Base-by-base conservation (phyloP, 2,329 filamentous ascomycete genomes). In the Hypoxylon sp. region DNA sequence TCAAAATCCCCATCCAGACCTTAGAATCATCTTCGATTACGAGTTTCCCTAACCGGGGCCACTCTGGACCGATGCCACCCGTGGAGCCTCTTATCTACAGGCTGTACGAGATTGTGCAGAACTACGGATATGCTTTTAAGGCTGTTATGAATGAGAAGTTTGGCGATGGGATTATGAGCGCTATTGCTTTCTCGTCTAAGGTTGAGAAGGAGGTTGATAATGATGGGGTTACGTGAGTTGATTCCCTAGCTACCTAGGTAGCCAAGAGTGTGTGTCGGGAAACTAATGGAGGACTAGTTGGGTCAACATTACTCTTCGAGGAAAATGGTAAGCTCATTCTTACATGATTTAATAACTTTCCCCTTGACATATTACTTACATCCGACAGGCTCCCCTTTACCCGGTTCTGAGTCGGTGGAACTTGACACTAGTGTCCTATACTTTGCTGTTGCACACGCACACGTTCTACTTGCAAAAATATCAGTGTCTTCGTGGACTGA, bases 51-150 rank as follows among this genome's bases (percentile, higher is more conserved):
- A 92, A 97, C 78, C 87, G 94, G 2, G 94, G 94, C 32, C 85
- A 89, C 56, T 87, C 90, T 0, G 88, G 93, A 1, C 91, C 93
- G 61, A 94, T 96, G 92, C 93, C 92, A 0, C 92, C 92, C 0
- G 89, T 87, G 63, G 93, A 97, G 77, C 93, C 93, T 3, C 80
- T 96, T 71, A 94, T 97, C 76, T 98, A 98, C 79, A 85, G 95
- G 2, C 79, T 97, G 64, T 97, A 93, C 78, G 95, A 98, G 84
- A 91, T 97, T 76, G 90, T 98, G 67, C 94, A 97, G 82, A 98
- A 97, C 79, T 97, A 97, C 75, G 95, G 95, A 0, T 96, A 97
- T 78, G 92, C 94, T 0, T 97, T 96, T 81, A 97, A 97, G 85
- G 94, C 94, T 0, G 87, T 98, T 3, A 78, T 97, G 79, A 97